Conservation (phyloP, 495 filamentous ascomycete species). For the Evernia prunastri region DNA sequence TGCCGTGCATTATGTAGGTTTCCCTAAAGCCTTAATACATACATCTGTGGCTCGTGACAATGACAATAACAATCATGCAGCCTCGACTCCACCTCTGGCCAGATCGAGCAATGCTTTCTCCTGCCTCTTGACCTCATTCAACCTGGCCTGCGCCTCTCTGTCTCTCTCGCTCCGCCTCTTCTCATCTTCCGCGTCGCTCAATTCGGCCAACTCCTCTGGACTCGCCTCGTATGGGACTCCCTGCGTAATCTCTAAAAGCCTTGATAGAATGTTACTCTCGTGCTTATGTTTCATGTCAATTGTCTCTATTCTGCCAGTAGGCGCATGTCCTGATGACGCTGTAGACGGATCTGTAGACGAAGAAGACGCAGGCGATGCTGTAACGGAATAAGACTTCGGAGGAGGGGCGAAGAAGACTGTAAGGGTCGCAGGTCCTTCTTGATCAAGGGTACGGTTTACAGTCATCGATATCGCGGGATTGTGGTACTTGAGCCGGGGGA, state of each 20-base stretch:
- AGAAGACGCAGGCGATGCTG: conserved; percentile 26
- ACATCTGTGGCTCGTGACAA: background rate
- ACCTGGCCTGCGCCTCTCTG: conserved; percentile 52
- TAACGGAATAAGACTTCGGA: conserved; percentile 27
- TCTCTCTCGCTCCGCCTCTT: conserved; percentile 46
- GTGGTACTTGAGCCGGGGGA: conserved; percentile 87
- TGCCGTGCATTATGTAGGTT: background rate
- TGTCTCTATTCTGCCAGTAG: conserved; percentile 37
- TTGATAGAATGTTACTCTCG: conserved; percentile 58
- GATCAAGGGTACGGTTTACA: conserved; percentile 57
- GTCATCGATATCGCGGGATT: conserved; percentile 82
- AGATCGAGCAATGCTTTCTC: conserved; percentile 58
- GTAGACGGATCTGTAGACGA: conserved; percentile 26
- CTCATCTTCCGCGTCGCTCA: conserved; percentile 55
- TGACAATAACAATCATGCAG: background rate
- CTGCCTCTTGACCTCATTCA: conserved; percentile 55
- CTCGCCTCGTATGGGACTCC: conserved; percentile 55
- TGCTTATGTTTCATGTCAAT: conserved; percentile 60
- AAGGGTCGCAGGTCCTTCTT: conserved; percentile 56
- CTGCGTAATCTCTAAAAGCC: conserved; percentile 62
- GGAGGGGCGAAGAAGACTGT: conserved; percentile 62
- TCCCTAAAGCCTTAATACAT: background rate
- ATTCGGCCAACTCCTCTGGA: conserved; percentile 52
- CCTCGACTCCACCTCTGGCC: conserved; percentile 36
- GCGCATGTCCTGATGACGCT: conserved; percentile 23